Evolutionary conservation across 345 rosid species (phyloP).

Genomic region (Heritiera littoralis): DNA sequence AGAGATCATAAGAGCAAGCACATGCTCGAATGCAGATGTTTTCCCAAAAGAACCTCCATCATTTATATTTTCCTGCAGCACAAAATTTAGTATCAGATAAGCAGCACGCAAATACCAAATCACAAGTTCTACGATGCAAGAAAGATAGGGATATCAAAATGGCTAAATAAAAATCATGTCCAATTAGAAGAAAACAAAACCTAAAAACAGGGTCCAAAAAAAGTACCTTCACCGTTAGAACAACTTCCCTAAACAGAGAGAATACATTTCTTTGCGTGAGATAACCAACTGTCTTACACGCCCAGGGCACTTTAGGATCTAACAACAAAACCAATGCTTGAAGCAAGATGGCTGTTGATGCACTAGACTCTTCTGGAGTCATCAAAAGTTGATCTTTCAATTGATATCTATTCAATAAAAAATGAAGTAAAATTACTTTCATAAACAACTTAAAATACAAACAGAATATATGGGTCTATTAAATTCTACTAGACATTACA

Average conservation of each 20-base stretch:
- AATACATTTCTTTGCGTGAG: constrained; percentile 61
- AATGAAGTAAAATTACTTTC: constrained; percentile 3
- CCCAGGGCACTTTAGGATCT: constrained; percentile 89
- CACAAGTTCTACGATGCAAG: background rate
- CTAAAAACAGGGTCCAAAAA: background rate
- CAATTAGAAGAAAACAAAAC: constrained; percentile 14
- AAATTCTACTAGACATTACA: background rate
- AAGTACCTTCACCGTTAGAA: constrained; percentile 63
- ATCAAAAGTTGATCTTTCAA: constrained; percentile 59
- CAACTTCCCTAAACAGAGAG: constrained; percentile 60
- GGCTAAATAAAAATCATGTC: constrained; percentile 11
- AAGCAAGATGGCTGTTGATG: constrained; percentile 55
- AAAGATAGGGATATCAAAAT: background rate
- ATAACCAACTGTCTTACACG: constrained; percentile 65
- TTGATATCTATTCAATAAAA: constrained; percentile 48
- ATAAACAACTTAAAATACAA: background rate
- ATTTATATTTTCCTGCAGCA: constrained; percentile 58
- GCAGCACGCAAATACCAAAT: background rate
- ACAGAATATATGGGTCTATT: background rate
- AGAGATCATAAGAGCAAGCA: constrained; percentile 53
- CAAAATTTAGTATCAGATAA: constrained; percentile 18
- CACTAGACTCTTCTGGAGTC: constrained; percentile 44
- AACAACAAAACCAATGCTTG: constrained; percentile 63
- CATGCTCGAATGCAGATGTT: constrained; percentile 60
- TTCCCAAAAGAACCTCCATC: constrained; percentile 29